Evolutionary conservation across 441 rosid genomes (phyloP).

Genomic region (Gossypium gossypioides): DNA sequence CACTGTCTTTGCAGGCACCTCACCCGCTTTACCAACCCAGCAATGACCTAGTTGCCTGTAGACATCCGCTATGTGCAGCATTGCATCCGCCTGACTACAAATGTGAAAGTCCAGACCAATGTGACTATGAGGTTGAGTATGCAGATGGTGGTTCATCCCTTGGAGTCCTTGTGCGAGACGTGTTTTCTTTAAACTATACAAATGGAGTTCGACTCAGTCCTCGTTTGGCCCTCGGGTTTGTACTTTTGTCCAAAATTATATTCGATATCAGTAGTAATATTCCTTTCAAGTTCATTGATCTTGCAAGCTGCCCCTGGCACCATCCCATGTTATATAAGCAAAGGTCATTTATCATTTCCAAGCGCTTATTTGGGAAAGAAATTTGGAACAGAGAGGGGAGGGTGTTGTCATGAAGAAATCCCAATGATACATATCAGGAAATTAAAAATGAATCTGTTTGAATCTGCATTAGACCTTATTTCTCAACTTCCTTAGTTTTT

Average conservation of each 20-base stretch:
- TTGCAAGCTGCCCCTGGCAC: background rate
- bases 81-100: constrained; percentile 41
- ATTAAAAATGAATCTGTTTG: background rate
- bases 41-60: constrained; percentile 50
- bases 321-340: background rate
- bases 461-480: background rate
- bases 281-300: background rate
- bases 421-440: background rate
- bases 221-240: constrained; percentile 65
- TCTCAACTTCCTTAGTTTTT: background rate
- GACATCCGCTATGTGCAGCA: constrained; percentile 67
- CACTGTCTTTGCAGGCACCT: constrained; percentile 49
- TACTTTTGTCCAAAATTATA: constrained; percentile 4
- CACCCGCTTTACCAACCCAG: constrained; percentile 71
- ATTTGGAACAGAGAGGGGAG: background rate
- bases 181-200: constrained; percentile 53
- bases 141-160: constrained; percentile 88
- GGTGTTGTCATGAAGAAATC: background rate
- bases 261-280: background rate
- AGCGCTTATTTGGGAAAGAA: background rate
- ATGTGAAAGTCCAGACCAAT: constrained; percentile 45
- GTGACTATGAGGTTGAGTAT: constrained; percentile 74
- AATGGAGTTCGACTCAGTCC: constrained; percentile 49
- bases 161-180: constrained; percentile 73
- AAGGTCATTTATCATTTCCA: background rate